Conservation (phyloP, 495 filamentous ascomycete species). For the Hyaloscypha hepaticicola region DNA sequence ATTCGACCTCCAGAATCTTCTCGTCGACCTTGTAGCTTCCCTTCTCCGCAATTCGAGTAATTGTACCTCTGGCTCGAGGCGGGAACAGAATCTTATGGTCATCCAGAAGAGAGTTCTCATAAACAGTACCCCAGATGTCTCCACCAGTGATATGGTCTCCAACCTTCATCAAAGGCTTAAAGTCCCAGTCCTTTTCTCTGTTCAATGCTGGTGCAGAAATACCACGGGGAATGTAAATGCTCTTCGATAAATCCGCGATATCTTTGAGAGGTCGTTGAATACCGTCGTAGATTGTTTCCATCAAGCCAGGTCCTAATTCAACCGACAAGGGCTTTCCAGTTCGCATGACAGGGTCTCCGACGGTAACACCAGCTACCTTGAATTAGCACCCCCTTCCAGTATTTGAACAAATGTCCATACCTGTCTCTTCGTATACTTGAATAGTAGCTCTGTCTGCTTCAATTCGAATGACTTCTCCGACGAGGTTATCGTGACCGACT, state of each 20-base stretch:
- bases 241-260: constrained; percentile 71
- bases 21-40: constrained; percentile 93
- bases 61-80: constrained; percentile 84
- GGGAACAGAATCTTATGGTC: constrained; percentile 97
- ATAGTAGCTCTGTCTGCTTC: constrained; percentile 93
- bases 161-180: constrained; percentile 84
- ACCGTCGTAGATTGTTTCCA: constrained; percentile 99
- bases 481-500: constrained; percentile 85
- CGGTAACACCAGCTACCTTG: constrained; percentile 79
- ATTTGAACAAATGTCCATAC: constrained; percentile 46
- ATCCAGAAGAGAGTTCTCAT: constrained; percentile 92
- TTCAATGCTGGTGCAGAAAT: constrained; percentile 86
- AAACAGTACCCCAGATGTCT: constrained; percentile 90
- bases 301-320: constrained; percentile 92
- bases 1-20: constrained; percentile 94
- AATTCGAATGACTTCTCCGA: constrained; percentile 98
- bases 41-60: constrained; percentile 83
- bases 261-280: constrained; percentile 91
- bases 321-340: constrained; percentile 96
- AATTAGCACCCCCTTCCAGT: constrained; percentile 16
- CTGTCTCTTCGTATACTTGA: constrained; percentile 98
- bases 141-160: constrained; percentile 96
- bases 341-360: constrained; percentile 87
- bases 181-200: constrained; percentile 91
- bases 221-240: constrained; percentile 97